A percentile compares a stretch with the other conserved stretches of the same genome.
These are phyloP conservation scores for Quercus agrifolia DNA, from an alignment of 306 rosid species.

Conservation along the genomic window DNA sequence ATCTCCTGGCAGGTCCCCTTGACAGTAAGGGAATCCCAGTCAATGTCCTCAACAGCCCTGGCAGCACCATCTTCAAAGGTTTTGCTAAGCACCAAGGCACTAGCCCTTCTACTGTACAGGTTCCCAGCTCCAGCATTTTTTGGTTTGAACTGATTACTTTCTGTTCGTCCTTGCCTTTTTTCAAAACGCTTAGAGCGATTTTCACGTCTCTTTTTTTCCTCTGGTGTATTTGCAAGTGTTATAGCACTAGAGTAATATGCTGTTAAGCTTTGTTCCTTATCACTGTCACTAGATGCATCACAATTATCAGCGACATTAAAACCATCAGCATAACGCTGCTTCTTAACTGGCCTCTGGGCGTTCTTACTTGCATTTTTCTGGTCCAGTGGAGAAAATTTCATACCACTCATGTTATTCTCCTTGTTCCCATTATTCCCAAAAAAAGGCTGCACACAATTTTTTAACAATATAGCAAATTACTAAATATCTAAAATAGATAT, in stretches of 20 bases:
- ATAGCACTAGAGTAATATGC: constrained; percentile 68
- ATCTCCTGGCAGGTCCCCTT: constrained; percentile 98
- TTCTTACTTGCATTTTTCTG: constrained; percentile 57
- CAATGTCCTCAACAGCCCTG: constrained; percentile 98
- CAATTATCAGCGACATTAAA: constrained; percentile 50
- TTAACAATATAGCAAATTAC: not conserved
- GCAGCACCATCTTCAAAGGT: constrained; percentile 67
- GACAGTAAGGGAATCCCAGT: constrained; percentile 98
- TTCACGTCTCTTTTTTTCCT: constrained; percentile 92
- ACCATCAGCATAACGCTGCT: constrained; percentile 69
- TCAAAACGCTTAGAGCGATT: constrained; percentile 93
- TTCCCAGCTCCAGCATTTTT: constrained; percentile 64
- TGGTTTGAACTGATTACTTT: constrained; percentile 50
- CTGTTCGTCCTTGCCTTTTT: constrained; percentile 64
- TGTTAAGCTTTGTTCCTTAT: constrained; percentile 72
- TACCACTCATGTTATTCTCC: constrained; percentile 41
- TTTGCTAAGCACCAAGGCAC: constrained; percentile 72
- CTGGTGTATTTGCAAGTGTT: constrained; percentile 72
- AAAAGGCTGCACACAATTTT: constrained; percentile 44
- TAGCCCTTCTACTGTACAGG: constrained; percentile 73
- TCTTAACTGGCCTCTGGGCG: constrained; percentile 62
- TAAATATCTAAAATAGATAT: not conserved
- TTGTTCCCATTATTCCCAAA: constrained; percentile 53
- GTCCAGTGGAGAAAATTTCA: constrained; percentile 46
- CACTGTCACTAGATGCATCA: constrained; percentile 85